phyloP scores from a whole-genome alignment of 345 rosid species.

The Hibiscus tridactylites region DNA sequence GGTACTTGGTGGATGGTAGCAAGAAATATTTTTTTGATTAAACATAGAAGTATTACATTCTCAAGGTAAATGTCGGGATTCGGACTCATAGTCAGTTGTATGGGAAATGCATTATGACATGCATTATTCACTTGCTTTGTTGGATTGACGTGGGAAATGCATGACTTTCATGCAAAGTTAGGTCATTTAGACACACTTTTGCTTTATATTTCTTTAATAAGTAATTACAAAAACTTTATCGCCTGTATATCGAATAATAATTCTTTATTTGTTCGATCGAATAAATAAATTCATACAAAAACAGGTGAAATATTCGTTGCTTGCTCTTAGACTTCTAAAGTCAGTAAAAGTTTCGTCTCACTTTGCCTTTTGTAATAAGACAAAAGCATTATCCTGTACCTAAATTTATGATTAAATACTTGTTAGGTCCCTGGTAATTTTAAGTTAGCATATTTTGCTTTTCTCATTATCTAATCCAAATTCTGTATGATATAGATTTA shows the following conservation, averaged over 20 bases:
- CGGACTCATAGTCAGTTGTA: too few relatives aligned
- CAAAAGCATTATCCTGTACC: constrained; percentile 27
- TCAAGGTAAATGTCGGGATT: too few relatives aligned
- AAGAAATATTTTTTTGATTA: too few relatives aligned
- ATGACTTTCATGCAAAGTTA: constrained; percentile 34
- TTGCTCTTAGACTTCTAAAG: constrained; percentile 31
- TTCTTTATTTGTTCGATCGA: too few relatives aligned
- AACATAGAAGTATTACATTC: too few relatives aligned
- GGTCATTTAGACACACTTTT: background rate
- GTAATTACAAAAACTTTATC: too few relatives aligned
- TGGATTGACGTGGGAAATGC: constrained; percentile 22
- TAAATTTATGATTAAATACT: background rate
- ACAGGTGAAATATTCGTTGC: constrained; percentile 52
- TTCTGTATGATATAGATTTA: too few relatives aligned
- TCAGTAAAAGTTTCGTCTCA: constrained; percentile 27
- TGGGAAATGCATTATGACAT: background rate
- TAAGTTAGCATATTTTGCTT: too few relatives aligned
- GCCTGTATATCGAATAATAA: too few relatives aligned
- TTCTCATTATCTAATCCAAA: too few relatives aligned
- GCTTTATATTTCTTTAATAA: background rate
- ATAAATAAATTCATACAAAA: background rate
- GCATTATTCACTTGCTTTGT: background rate
- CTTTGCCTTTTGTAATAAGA: constrained; percentile 40
- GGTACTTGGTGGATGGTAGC: constrained; percentile 31
- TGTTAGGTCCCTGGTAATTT: too few relatives aligned